phyloP scores from a whole-genome alignment of 495 filamentous ascomycete genomes.

The Amorphotheca resinae region DNA sequence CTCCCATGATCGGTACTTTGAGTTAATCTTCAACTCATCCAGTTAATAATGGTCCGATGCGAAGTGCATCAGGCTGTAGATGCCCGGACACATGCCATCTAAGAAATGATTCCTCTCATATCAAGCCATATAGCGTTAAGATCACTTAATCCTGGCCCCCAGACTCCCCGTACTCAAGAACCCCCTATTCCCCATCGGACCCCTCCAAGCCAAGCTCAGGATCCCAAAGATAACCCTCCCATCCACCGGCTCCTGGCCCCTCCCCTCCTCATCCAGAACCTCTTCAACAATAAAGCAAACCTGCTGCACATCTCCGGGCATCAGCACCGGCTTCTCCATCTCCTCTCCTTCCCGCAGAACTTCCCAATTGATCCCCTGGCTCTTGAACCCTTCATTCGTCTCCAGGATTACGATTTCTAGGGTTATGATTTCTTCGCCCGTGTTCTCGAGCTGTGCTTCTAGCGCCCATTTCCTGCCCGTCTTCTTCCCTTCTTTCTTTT shows the following conservation, averaged over 20 bases:
- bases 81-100: too few species aligned
- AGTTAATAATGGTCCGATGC: too few species aligned
- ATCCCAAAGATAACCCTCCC: slow-evolving; percentile 63
- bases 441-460: slow-evolving; percentile 92
- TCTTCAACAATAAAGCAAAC: slow-evolving; percentile 81
- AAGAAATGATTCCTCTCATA: too few species aligned
- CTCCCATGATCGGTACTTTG: too few species aligned
- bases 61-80: too few species aligned
- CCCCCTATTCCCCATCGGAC: slow-evolving; percentile 80
- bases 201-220: slow-evolving; percentile 76
- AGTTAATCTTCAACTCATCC: too few species aligned
- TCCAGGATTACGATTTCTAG: slow-evolving; percentile 44
- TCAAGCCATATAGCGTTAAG: too few species aligned
- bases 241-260: slow-evolving; percentile 38
- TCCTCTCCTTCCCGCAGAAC: slow-evolving; percentile 24
- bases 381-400: slow-evolving; percentile 33
- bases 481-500: background rate
- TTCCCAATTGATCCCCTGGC: slow-evolving; percentile 40
- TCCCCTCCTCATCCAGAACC: slow-evolving; percentile 36
- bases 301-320: slow-evolving; percentile 79
- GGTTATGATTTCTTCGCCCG: slow-evolving; percentile 54
- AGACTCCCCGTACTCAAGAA: slow-evolving; percentile 79
- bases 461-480: slow-evolving; percentile 40
- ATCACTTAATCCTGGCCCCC: slow-evolving; percentile 37
- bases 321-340: slow-evolving; percentile 49